These are phyloP conservation scores for Agaricus blazei DNA, from an alignment of 768 basidiomycete species.

Conservation along the genomic window DNA sequence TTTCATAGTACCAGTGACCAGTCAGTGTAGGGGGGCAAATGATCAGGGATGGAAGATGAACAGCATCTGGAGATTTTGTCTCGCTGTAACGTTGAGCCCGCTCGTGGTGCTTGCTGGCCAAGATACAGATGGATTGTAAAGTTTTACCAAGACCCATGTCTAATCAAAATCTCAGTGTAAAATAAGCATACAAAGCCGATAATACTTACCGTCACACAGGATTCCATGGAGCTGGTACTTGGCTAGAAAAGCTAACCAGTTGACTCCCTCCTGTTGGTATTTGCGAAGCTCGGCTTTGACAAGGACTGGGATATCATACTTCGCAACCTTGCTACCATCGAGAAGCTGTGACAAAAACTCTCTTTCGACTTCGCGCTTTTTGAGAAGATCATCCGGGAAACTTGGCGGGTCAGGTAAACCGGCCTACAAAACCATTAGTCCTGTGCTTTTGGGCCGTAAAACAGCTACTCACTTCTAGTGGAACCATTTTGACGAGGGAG, in stretches of 20 bases:
- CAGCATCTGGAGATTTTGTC: slow-evolving; percentile 66
- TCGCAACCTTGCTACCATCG: slow-evolving; percentile 92
- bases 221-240: slow-evolving; percentile 98
- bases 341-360: slow-evolving; percentile 91
- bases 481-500: slow-evolving; percentile 96
- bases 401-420: slow-evolving; percentile 95
- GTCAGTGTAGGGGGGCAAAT: slow-evolving; percentile 96
- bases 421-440: slow-evolving; percentile 44
- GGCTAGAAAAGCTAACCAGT: slow-evolving; percentile 96
- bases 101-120: slow-evolving; percentile 91
- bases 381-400: slow-evolving; percentile 83
- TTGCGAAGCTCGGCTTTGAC: slow-evolving; percentile 95
- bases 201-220: slow-evolving; percentile 83
- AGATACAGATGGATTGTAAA: slow-evolving; percentile 93
- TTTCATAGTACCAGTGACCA: slow-evolving; percentile 99
- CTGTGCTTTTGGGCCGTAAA: not conserved
- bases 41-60: slow-evolving; percentile 90
- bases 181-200: not conserved
- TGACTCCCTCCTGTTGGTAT: slow-evolving; percentile 98
- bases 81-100: slow-evolving; percentile 62
- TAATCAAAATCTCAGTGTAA: slow-evolving; percentile 23
- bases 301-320: slow-evolving; percentile 77
- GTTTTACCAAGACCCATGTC: slow-evolving; percentile 99
- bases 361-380: slow-evolving; percentile 81
- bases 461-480: slow-evolving; percentile 70